Conservation (phyloP, 129 eudicot genomes). For the Logfia minima region DNA sequence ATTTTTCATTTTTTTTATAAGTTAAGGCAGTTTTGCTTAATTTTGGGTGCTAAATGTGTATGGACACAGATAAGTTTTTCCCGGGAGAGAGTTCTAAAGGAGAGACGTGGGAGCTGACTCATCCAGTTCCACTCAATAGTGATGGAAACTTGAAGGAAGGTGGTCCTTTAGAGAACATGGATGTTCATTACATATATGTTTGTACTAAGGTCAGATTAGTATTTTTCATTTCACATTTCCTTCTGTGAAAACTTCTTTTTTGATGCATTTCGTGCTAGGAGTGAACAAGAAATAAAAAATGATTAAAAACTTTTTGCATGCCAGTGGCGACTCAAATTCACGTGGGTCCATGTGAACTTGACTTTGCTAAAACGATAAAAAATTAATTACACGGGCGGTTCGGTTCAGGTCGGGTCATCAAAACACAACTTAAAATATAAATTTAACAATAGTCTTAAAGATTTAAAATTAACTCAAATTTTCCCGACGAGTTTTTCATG, state of each 20-base stretch:
- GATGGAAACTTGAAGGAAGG: slow-evolving; percentile 49
- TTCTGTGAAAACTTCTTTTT: too few species aligned
- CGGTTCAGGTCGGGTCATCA: too few species aligned
- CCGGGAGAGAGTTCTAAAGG: slow-evolving; percentile 45
- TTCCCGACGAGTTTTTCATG: too few species aligned
- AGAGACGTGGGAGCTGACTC: slow-evolving; percentile 51
- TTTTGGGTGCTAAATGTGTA: slow-evolving; percentile 3
- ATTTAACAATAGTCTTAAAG: too few species aligned
- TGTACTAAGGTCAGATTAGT: slow-evolving; percentile 64
- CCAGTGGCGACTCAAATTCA: too few species aligned
- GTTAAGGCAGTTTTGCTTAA: background rate
- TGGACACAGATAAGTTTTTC: slow-evolving; percentile 47
- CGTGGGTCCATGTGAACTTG: too few species aligned
- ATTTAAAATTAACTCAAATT: too few species aligned
- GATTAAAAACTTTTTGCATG: too few species aligned
- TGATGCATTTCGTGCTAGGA: background rate
- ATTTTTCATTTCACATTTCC: background rate
- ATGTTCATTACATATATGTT: slow-evolving; percentile 85
- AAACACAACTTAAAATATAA: too few species aligned
- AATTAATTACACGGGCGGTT: too few species aligned
- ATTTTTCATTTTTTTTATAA: background rate
- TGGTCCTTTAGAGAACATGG: slow-evolving; percentile 45
- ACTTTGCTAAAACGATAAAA: too few species aligned
- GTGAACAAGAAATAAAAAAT: background rate
- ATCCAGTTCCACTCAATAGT: slow-evolving; percentile 58